phyloP scores from a whole-genome alignment of 345 rosid genomes.

The Barbarea vulgaris region DNA sequence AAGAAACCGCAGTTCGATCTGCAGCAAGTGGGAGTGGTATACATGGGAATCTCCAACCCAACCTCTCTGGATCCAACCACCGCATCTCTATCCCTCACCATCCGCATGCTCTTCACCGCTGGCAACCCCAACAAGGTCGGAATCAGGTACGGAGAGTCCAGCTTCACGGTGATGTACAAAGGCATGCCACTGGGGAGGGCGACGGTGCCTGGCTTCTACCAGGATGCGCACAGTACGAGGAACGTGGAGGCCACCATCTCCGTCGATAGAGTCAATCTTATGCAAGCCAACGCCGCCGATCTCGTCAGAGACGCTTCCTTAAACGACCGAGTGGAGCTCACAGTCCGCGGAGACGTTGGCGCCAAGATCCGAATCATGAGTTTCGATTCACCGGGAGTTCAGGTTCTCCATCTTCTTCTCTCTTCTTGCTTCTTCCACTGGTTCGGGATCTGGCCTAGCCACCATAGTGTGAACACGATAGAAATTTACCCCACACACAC shows the following conservation, averaged over 20 bases:
- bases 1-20: conserved; percentile 98
- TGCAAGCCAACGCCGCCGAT: conserved; percentile 81
- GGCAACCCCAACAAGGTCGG: conserved; percentile 96
- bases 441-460: conserved; percentile 27
- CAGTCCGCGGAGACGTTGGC: conserved; percentile 79
- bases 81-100: conserved; percentile 72
- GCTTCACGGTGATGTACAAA: conserved; percentile 91
- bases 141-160: conserved; percentile 93
- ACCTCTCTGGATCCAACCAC: conserved; percentile 51
- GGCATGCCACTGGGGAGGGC: conserved; percentile 93
- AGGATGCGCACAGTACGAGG: conserved; percentile 75
- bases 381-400: conserved; percentile 95
- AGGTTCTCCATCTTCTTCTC: conserved; percentile 49
- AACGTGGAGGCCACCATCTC: conserved; percentile 78
- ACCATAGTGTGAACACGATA: conserved; percentile 21
- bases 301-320: conserved; percentile 81
- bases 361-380: conserved; percentile 92
- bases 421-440: not conserved
- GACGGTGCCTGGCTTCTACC: conserved; percentile 85
- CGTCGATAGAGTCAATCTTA: conserved; percentile 79
- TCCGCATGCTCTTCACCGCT: conserved; percentile 81
- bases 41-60: conserved; percentile 69
- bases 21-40: conserved; percentile 89
- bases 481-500: conserved; percentile 25
- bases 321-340: conserved; percentile 82